Base-by-base conservation (phyloP, 2,329 filamentous ascomycete species). In the Diplocarpon mali region DNA sequence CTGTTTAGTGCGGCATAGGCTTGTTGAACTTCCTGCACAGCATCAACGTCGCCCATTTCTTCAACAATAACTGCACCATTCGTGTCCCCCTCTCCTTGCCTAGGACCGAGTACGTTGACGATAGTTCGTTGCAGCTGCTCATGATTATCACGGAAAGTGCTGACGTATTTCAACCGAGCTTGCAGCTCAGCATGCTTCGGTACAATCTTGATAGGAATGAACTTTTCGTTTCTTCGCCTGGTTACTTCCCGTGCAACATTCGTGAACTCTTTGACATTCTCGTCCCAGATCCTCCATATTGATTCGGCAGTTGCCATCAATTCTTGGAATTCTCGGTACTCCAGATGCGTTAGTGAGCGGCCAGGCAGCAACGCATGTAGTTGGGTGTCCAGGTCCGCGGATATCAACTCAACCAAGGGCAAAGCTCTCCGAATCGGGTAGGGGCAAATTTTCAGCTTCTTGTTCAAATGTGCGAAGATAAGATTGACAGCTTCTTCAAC, bases 71-170 rank as follows among this genome's bases (percentile, higher is more conserved):
- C 78, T 17, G 76, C 73, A 9, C 77, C 79, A 51, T 81, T 79
- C 10, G 69, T 65, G 42, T 79, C 73, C 14, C 72, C 69, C 27
- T 74, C 73, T 41, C 72, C 76, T 37, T 72, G 71, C 56, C 80
- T 82, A 1, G 87, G 83, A 0, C 89, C 88, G 2, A 99, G 76
- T n/a, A 98, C 92, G 53, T 93, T 95, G 56, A 94, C 79, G 51
- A 99, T 98, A 0, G 92, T 99, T 54, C 82, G 81, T 65, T 95
- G 90, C 38, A 99, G 76, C 66, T 98, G 92, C 66, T 99, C 92
- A 62, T 99, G 92, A 60, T 96, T 95, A 58, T 90, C 85, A 20
- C 92, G 80, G 69, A 99, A 99, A 15, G 85, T 95, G 57, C 80
- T 79, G 52, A 99, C 88, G 63, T 98, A 98, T 59, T 85, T 88